These are phyloP conservation scores for Pyrenophora seminiperda DNA, from an alignment of 2,329 filamentous ascomycete genomes.

Conservation along the genomic window DNA sequence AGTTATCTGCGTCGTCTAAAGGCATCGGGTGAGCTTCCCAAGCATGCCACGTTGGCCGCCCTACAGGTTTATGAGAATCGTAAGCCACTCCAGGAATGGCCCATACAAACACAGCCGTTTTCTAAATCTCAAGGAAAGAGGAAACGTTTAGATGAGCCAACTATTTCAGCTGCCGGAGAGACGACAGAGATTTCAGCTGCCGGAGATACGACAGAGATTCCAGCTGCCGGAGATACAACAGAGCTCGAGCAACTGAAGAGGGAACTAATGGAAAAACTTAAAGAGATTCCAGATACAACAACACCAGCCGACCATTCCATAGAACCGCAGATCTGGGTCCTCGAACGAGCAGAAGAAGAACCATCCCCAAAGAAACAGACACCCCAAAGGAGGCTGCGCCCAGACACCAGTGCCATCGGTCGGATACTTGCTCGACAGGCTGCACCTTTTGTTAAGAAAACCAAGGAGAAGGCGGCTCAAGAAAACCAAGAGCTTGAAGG, in stretches of 20 bases:
- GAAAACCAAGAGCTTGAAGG: conserved; percentile 30
- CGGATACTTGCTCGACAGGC: conserved; percentile 41
- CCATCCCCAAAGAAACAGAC: conserved; percentile 10
- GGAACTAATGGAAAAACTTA: conserved; percentile 31
- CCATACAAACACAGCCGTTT: conserved; percentile 9
- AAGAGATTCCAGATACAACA: conserved; percentile 1
- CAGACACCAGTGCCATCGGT: conserved; percentile 34
- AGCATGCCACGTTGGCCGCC: conserved; percentile 58
- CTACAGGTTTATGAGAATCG: conserved; percentile 56
- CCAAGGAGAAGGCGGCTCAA: conserved; percentile 25
- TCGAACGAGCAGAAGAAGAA: conserved; percentile 2
- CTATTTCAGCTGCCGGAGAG: not conserved
- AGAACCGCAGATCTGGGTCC: not conserved
- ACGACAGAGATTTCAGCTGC: too few species aligned
- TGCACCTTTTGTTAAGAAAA: conserved; percentile 27
- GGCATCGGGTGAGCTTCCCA: conserved; percentile 57
- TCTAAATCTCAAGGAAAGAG: conserved; percentile 25
- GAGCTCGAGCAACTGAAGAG: conserved; percentile 31
- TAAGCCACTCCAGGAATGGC: conserved; percentile 25
- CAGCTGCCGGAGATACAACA: too few species aligned
- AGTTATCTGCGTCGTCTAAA: conserved; percentile 60
- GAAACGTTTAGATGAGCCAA: conserved; percentile 29
- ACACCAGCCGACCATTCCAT: conserved; percentile 5
- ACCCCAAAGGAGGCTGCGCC: conserved; percentile 32
- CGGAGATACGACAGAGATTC: too few species aligned